Evolutionary conservation across 1,139 yeast genomes (phyloP), one percentile per base, ranked within the genome.

Genomic region (Protomyces pachydermus): DNA sequence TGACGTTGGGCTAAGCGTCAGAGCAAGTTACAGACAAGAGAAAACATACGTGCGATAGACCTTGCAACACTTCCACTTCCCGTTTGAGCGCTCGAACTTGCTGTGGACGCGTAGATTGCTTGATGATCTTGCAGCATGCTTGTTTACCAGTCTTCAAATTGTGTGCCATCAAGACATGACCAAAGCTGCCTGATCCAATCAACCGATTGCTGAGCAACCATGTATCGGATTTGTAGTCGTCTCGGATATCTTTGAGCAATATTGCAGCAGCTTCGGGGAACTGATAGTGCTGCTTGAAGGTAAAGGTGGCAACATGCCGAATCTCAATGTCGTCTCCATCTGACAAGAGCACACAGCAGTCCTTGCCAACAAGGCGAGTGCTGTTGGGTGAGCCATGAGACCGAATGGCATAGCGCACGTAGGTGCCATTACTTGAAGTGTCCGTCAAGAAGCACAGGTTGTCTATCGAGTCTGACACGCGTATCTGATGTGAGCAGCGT

Each of bases 181-280:
- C 88, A 77, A 84, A 85, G 0, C 87, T 81, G 0, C 90, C 90
- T 53, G 77, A 75, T 0, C 89, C 89, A 37, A 85, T 72, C 2
- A 81, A 70, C 42, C 78, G 76, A 3, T 78, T 72, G 2, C 79
- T 71, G 5, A 84, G 73, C 4, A 66, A 67, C 85, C 87, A 84
- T 9, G 73, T 71, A 28, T 55, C 51, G 3, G 71, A 71, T 10
- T 32, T 42, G 28, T 53, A 57, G 10, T 50, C 66, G 18, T 3
- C 10, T 18, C 45, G 50, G 6, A 61, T 66, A 6, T 56, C 54
- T n/a, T 46, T 65, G 14, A 66, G 56, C 20, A 54, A 45, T 4
- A 42, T n/a, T 35, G 63, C 67, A 12, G 34, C 34, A 23, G 35
- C 25, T 9, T 46, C 12, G 14, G 52, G 45, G 55, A 61, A 46